Evolutionary conservation across 1,284 basidiomycete genomes (phyloP), one percentile per base, ranked within the genome.

Genomic region (Hortiboletus rubellus): DNA sequence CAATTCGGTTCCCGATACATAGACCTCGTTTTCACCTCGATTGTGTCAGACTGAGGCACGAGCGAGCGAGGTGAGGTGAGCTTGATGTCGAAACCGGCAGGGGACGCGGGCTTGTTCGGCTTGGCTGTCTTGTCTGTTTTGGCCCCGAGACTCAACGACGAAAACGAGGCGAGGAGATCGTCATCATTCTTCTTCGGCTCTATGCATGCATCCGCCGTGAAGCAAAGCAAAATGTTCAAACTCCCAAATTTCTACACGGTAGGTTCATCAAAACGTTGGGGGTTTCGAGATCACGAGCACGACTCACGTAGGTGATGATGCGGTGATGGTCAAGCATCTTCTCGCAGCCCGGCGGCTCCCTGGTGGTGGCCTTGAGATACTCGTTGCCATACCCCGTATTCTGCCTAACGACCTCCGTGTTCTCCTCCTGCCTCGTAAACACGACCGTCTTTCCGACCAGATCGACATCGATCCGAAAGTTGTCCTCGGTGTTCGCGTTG

Each of bases 1-100:
- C 79, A 79, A 38, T 76, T 66, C 15, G 68, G 58, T 11, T 68
- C 59, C 10, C 63, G 59, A 31, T 51, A 41, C 2, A 31, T 42
- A 2, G 74, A 67, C 37, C 76, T 68, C 31, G 79, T 79, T 43
- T 72, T 72, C 49, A 81, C 59, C 52, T 81, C 79, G 50, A 79
- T 62, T 50, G 79, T 46, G 37, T 69, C 53, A 3, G 67, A 63
- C 42, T 79, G 79, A 2, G 76, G 69, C 10, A 75, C 68, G 7
- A 70, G 45, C 4, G 60, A 7, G 1, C 27, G 27, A 22, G 66
- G 56, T 2, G 61, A 46, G 17, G 60, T 55, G 34, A 52, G 36
- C 42, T 54, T 61, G 44, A 71, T 41, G 17, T 53, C 22, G 18
- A 73, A 47, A 10, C 52, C 58, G 5, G 47, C 18, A 17, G 30